A percentile compares a stretch with the other conserved stretches of the same genome.
Evolutionary conservation across 2,329 filamentous ascomycete species (phyloP).

Genomic region (Pseudogymnoascus verrucosus): DNA sequence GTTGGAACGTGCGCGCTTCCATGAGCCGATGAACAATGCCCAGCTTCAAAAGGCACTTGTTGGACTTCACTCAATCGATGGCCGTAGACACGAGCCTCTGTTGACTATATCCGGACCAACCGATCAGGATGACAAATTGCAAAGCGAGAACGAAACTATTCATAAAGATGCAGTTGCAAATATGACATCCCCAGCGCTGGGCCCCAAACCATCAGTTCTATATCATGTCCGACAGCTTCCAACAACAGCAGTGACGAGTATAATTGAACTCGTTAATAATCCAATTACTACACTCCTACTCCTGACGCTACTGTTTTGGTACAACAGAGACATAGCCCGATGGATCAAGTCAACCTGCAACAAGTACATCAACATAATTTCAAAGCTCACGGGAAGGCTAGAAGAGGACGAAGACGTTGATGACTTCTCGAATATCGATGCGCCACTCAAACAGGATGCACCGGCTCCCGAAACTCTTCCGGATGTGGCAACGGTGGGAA

Average conservation of each 20-base stretch:
- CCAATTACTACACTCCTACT: constrained; percentile 31
- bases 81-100: constrained; percentile 33
- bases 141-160: constrained; percentile 30
- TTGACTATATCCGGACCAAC: constrained; percentile 36
- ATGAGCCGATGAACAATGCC: constrained; percentile 28
- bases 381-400: not conserved
- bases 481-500: not conserved
- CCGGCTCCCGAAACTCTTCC: not conserved
- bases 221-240: constrained; percentile 44
- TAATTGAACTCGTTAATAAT: constrained; percentile 49
- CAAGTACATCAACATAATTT: not conserved
- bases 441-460: not conserved
- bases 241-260: constrained; percentile 40
- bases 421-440: not conserved
- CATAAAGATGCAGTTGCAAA: not conserved
- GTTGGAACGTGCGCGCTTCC: constrained; percentile 34
- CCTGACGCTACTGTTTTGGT: constrained; percentile 12
- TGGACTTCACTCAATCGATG: constrained; percentile 61
- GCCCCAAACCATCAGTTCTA: constrained; percentile 31
- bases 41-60: constrained; percentile 56
- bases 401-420: constrained; percentile 2
- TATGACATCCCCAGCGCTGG: constrained; percentile 30
- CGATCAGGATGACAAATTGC: constrained; percentile 13
- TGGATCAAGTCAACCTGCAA: constrained; percentile 2
- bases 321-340: constrained; percentile 16